These are phyloP conservation scores for Lepidium africanum DNA, from an alignment of 345 rosid species.

Conservation along the genomic window DNA sequence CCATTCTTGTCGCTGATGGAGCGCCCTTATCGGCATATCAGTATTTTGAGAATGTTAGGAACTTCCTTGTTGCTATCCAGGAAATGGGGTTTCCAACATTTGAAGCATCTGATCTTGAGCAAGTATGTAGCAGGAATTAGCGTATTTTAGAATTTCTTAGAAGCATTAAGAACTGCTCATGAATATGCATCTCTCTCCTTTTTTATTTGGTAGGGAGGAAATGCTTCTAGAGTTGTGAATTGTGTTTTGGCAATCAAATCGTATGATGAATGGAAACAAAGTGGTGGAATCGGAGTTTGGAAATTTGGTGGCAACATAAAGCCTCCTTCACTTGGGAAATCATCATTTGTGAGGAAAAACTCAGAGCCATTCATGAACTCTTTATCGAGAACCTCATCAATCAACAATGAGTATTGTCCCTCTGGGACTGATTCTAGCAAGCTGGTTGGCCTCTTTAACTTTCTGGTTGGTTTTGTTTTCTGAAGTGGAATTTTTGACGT, in stretches of 20 bases:
- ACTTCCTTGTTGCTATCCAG: conserved; percentile 71
- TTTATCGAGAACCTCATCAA: conserved; percentile 51
- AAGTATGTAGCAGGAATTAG: conserved; percentile 30
- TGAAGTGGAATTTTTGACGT: background rate
- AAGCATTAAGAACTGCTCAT: background rate
- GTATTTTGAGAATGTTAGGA: conserved; percentile 85
- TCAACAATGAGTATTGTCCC: conserved; percentile 34
- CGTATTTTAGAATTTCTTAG: background rate
- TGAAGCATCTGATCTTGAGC: conserved; percentile 92
- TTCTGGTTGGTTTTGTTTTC: conserved; percentile 4
- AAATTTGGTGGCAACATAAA: conserved; percentile 74
- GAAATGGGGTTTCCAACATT: conserved; percentile 68
- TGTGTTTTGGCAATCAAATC: conserved; percentile 77
- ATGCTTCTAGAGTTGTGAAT: conserved; percentile 68
- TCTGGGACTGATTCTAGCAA: conserved; percentile 42
- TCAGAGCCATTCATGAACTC: conserved; percentile 68
- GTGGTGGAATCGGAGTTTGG: conserved; percentile 74
- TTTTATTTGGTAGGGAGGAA: conserved; percentile 54
- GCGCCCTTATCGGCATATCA: conserved; percentile 85
- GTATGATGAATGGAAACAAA: conserved; percentile 70
- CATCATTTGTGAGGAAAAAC: conserved; percentile 54
- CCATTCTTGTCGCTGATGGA: conserved; percentile 65
- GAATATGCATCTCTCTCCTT: background rate
- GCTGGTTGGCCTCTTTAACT: conserved; percentile 50
- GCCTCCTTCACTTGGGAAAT: conserved; percentile 38